phyloP scores from a whole-genome alignment of 176 grass and related monocot species.

The Olyra latifolia region DNA sequence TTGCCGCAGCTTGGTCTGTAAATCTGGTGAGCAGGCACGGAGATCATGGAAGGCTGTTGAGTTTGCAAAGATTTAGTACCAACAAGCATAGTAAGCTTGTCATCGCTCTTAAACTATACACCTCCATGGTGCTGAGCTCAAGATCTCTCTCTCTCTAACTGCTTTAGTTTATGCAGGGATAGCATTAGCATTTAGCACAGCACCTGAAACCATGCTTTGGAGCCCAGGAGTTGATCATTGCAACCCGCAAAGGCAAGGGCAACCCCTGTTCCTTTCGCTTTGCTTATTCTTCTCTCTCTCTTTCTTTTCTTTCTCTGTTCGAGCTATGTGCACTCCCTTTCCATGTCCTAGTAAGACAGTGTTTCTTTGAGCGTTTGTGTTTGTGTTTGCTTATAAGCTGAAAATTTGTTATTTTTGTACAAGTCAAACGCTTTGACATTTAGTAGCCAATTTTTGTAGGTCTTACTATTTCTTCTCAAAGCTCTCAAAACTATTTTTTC shows the following conservation, averaged over 20 bases:
- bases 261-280: not conserved
- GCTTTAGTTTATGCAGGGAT: not conserved
- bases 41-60: slow-evolving; percentile 13
- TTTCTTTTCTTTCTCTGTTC: not conserved
- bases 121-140: not conserved
- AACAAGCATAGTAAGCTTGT: not conserved
- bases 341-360: not conserved
- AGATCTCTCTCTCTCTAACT: not conserved
- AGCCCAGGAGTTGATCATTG: not conserved
- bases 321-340: not conserved
- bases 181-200: slow-evolving; percentile 6
- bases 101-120: not conserved
- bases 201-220: slow-evolving; percentile 32
- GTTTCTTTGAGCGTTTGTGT: no score
- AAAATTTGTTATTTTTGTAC: no score
- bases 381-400: no score
- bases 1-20: not conserved
- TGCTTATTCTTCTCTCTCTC: not conserved
- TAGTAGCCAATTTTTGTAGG: no score
- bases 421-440: no score
- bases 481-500: no score
- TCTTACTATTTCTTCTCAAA: no score
- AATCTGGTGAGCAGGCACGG: not conserved
- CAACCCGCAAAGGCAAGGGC: not conserved
- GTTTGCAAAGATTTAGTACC: not conserved